Conservation (phyloP, 169 alveolate species). For the Plasmodium vinckei region DNA sequence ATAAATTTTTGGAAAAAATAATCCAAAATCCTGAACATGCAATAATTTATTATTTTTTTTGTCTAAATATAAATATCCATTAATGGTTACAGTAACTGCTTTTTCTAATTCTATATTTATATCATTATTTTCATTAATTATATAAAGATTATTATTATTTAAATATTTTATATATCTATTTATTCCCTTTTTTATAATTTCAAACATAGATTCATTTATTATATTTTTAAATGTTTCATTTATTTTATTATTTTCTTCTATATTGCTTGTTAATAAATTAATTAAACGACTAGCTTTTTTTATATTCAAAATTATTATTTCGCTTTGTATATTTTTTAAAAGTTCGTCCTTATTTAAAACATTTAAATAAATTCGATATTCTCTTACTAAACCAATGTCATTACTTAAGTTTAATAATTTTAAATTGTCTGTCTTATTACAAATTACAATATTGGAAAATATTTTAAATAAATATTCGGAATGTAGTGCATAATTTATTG, state of each 20-base stretch:
- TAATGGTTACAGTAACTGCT: slow-evolving; percentile 22
- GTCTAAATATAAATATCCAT: slow-evolving; percentile 47
- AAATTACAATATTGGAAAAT: slow-evolving; percentile 1
- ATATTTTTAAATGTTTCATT: slow-evolving; percentile 11
- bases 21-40: slow-evolving; percentile 44
- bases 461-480: slow-evolving; percentile 25
- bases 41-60: slow-evolving; percentile 1
- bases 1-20: slow-evolving; percentile 31
- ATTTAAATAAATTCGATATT: slow-evolving; percentile 32
- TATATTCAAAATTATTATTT: slow-evolving; percentile 37
- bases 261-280: slow-evolving; percentile 13
- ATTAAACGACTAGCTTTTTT: slow-evolving; percentile 18
- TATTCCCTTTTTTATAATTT: slow-evolving; percentile 32
- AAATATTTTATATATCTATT: slow-evolving; percentile 12
- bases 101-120: not conserved
- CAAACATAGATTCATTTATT: slow-evolving; percentile 14
- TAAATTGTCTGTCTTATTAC: slow-evolving; percentile 21
- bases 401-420: slow-evolving; percentile 17
- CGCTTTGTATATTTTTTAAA: slow-evolving; percentile 35
- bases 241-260: not conserved
- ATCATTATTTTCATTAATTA: not conserved
- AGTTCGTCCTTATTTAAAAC: slow-evolving; percentile 16
- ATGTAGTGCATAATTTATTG: slow-evolving; percentile 36
- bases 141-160: slow-evolving; percentile 10
- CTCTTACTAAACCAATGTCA: slow-evolving; percentile 32